phyloP scores from a whole-genome alignment of 2,329 filamentous ascomycete species.

The Colletotrichum sp. region DNA sequence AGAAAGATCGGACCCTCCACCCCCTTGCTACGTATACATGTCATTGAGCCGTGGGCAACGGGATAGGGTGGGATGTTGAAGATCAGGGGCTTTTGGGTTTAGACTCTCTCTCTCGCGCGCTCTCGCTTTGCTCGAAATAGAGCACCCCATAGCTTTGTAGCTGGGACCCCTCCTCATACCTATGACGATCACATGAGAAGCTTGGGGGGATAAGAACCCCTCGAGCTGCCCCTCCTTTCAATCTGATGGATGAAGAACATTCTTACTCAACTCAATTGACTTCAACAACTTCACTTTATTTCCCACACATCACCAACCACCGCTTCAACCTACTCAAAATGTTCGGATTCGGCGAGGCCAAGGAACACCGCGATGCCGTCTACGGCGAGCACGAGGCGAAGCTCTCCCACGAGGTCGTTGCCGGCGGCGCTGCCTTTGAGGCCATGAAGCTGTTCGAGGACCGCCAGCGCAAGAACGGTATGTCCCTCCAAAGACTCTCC shows the following conservation, averaged over 20 bases:
- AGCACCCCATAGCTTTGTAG: not conserved
- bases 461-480: constrained; percentile 72
- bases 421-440: constrained; percentile 78
- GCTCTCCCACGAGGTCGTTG: constrained; percentile 70
- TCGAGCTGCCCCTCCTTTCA: constrained; percentile 1
- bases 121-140: not conserved
- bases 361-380: constrained; percentile 26
- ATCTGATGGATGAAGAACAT: too few relatives aligned
- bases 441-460: constrained; percentile 84
- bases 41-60: not conserved
- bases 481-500: constrained; percentile 7
- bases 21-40: not conserved
- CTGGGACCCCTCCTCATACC: not conserved
- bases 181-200: constrained; percentile 12
- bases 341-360: constrained; percentile 25
- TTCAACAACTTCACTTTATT: not conserved
- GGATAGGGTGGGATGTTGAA: not conserved
- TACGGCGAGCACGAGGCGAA: constrained; percentile 32
- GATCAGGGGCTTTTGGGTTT: not conserved
- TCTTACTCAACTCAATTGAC: not conserved
- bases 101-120: not conserved
- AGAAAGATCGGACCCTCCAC: not conserved
- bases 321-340: not conserved
- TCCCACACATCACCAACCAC: not conserved
- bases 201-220: constrained; percentile 3